phyloP scores from a whole-genome alignment of 2,329 filamentous ascomycete species.

The Fusarium sp. region DNA sequence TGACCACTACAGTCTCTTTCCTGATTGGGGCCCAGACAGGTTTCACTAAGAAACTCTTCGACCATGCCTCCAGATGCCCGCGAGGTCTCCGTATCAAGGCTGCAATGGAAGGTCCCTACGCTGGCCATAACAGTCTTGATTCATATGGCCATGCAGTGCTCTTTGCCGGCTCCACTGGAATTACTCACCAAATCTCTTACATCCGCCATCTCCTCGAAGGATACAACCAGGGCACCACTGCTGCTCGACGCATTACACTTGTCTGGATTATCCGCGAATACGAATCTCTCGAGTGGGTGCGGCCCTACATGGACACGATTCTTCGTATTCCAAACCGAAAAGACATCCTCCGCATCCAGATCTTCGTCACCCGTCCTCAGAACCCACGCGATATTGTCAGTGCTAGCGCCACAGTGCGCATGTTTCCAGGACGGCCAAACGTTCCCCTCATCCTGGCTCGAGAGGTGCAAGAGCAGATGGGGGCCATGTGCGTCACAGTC shows the following conservation, averaged over 20 bases:
- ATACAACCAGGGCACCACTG: constrained; percentile 75
- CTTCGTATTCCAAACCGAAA: constrained; percentile 81
- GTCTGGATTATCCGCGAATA: constrained; percentile 94
- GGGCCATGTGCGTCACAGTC: constrained; percentile 87
- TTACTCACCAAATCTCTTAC: constrained; percentile 94
- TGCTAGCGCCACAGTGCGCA: constrained; percentile 82
- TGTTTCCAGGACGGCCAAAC: constrained; percentile 91
- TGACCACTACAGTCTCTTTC: constrained; percentile 73
- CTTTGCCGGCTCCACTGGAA: constrained; percentile 91
- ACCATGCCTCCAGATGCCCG: constrained; percentile 67
- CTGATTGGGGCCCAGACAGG: constrained; percentile 89
- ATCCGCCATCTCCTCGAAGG: constrained; percentile 79
- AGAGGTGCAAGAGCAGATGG: constrained; percentile 83
- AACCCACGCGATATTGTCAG: constrained; percentile 83
- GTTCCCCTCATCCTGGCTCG: constrained; percentile 80
- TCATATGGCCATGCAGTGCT: constrained; percentile 93
- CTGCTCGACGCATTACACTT: constrained; percentile 82
- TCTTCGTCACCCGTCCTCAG: constrained; percentile 90
- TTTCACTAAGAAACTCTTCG: constrained; percentile 84
- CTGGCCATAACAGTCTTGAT: constrained; percentile 82
- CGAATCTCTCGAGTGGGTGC: constrained; percentile 91
- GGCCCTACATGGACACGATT: constrained; percentile 81
- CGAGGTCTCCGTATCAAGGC: constrained; percentile 71
- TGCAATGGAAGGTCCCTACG: constrained; percentile 90
- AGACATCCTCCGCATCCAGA: constrained; percentile 83